A percentile compares a stretch with the other conserved stretches of the same genome.
These are phyloP conservation scores for Phytopythium litorale DNA, from an alignment of 352 stramenopile species.

Conservation along the genomic window DNA sequence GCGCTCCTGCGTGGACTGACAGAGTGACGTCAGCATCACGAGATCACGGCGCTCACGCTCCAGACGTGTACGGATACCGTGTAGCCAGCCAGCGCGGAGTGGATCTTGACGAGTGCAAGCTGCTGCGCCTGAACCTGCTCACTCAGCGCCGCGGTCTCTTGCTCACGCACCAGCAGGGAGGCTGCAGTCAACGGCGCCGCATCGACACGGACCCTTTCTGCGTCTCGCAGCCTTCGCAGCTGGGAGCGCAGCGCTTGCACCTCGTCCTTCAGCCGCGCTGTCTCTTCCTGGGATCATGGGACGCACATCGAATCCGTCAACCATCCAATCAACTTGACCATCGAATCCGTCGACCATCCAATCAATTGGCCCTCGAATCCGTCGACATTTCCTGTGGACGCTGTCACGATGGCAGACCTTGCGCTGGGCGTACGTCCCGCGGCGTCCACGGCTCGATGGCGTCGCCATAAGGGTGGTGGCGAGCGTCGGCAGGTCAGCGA, in stretches of 20 bases:
- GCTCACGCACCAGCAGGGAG: background rate
- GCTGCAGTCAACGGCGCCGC: background rate
- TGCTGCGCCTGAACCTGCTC: conserved; percentile 24
- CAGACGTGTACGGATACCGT: conserved; percentile 1
- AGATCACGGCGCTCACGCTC: too few relatives aligned
- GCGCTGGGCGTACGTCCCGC: background rate
- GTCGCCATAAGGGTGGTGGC: background rate
- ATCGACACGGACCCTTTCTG: background rate
- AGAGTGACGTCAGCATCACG: background rate
- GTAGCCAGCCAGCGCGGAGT: conserved; percentile 21
- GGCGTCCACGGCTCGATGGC: background rate
- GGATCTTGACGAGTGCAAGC: conserved; percentile 18
- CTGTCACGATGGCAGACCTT: background rate
- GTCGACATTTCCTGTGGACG: too few relatives aligned
- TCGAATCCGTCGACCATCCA: too few relatives aligned
- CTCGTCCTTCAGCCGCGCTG: background rate
- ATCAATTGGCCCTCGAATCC: too few relatives aligned
- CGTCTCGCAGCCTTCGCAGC: background rate
- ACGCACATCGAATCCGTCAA: background rate
- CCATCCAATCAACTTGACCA: too few relatives aligned
- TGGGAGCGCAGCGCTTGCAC: background rate
- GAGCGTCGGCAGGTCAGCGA: too few relatives aligned
- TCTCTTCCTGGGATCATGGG: background rate
- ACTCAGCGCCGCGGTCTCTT: conserved; percentile 6
- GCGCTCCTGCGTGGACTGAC: background rate